A percentile compares a stretch with the other conserved stretches of the same genome.
Evolutionary conservation across 768 basidiomycete genomes (phyloP).

Genomic region (Cantharellus cinnabarinus): DNA sequence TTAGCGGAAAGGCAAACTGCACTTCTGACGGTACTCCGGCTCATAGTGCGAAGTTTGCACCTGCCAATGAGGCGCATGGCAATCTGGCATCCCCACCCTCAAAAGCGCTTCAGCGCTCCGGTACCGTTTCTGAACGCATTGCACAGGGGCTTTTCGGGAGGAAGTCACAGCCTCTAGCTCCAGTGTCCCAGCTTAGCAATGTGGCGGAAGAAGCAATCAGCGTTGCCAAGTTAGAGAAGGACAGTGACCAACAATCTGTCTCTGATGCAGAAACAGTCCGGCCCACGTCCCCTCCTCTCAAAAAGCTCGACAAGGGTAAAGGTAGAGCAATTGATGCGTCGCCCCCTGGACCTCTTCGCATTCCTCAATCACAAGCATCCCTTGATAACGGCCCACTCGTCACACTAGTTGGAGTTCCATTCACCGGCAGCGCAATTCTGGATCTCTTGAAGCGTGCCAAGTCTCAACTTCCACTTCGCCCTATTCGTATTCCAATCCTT

Average conservation of each 20-base stretch:
- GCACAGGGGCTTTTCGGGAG: neutral
- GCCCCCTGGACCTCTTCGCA: neutral
- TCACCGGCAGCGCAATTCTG: slow-evolving; percentile 45
- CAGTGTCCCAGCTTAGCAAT: neutral
- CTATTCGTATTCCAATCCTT: slow-evolving; percentile 55
- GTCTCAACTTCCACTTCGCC: slow-evolving; percentile 43
- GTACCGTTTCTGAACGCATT: neutral
- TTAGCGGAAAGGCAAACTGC: neutral
- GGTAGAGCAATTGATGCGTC: slow-evolving; percentile 29
- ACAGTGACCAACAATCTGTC: neutral
- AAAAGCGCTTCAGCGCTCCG: neutral
- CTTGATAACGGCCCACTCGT: slow-evolving; percentile 26
- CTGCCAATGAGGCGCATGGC: neutral
- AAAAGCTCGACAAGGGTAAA: slow-evolving; percentile 50
- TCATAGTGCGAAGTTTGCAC: slow-evolving; percentile 61
- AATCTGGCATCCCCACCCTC: neutral
- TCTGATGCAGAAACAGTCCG: neutral
- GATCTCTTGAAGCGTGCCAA: slow-evolving; percentile 51
- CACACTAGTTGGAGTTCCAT: slow-evolving; percentile 52
- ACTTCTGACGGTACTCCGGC: neutral
- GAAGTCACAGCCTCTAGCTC: neutral
- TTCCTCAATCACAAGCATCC: too few species aligned
- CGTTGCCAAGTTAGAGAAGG: neutral
- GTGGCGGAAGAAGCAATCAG: neutral
- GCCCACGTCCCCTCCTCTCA: slow-evolving; percentile 24